phyloP scores from a whole-genome alignment of 306 rosid species.

The Vigna hirtella region DNA sequence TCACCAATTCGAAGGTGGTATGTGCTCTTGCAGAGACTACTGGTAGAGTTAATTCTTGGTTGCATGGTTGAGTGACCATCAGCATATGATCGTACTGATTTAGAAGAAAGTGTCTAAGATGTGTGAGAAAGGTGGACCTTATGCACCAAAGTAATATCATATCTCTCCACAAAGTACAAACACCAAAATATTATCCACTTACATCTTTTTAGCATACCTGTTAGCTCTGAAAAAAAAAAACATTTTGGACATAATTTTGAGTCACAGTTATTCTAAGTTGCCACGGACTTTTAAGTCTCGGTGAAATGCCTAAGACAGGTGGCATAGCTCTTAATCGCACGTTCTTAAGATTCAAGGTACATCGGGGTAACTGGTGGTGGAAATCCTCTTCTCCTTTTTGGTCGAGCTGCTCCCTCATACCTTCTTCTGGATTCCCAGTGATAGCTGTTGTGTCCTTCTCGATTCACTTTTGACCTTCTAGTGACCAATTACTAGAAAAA shows the following conservation, averaged over 20 bases:
- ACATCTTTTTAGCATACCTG: not conserved
- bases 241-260: not conserved
- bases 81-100: not conserved
- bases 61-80: conserved; percentile 18
- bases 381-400: too few relatives aligned
- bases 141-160: conserved; percentile 7
- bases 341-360: too few relatives aligned
- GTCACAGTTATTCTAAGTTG: not conserved
- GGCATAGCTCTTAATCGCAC: not conserved
- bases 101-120: conserved; percentile 26
- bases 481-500: too few relatives aligned
- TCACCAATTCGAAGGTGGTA: conserved; percentile 72
- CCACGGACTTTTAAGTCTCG: not conserved
- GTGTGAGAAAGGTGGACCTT: not conserved
- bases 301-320: not conserved
- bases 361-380: too few relatives aligned
- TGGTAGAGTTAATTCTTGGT: conserved; percentile 60
- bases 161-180: conserved; percentile 23
- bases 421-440: too few relatives aligned
- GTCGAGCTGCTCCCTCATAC: too few relatives aligned
- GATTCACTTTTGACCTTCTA: too few relatives aligned
- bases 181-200: conserved; percentile 8
- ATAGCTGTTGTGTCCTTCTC: too few relatives aligned
- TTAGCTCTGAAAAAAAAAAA: conserved; percentile 10
- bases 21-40: conserved; percentile 75